phyloP scores from a whole-genome alignment of 106 monocot genomes.

The Vanilla planifolia region DNA sequence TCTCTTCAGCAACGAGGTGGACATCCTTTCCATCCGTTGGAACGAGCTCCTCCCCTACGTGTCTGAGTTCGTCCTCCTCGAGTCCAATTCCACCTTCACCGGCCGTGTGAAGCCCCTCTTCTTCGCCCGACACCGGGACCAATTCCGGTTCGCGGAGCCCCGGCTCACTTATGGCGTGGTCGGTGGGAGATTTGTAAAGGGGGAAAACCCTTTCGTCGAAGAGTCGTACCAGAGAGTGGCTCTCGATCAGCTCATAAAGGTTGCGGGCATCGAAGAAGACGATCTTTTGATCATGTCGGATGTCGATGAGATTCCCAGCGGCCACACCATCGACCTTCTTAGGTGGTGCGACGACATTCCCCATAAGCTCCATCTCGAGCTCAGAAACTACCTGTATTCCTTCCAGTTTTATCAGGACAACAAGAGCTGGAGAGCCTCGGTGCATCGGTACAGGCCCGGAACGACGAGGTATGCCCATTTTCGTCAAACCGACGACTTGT shows the following conservation, averaged over 20 bases:
- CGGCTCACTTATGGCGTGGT: slow-evolving; percentile 73
- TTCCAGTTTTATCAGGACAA: slow-evolving; percentile 74
- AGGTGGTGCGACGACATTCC: slow-evolving; percentile 89
- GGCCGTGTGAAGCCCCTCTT: slow-evolving; percentile 57
- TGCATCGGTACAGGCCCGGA: slow-evolving; percentile 54
- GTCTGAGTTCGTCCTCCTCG: slow-evolving; percentile 79
- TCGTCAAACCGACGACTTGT: slow-evolving; percentile 62
- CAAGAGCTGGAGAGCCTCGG: slow-evolving; percentile 88
- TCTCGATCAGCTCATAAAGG: slow-evolving; percentile 51
- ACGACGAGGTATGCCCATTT: slow-evolving; percentile 83
- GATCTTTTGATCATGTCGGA: slow-evolving; percentile 88
- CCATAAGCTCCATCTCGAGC: slow-evolving; percentile 61
- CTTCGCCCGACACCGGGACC: slow-evolving; percentile 44
- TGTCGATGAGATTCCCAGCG: slow-evolving; percentile 91
- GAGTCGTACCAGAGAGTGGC: slow-evolving; percentile 72
- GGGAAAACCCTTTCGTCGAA: slow-evolving; percentile 85
- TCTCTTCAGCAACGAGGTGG: slow-evolving; percentile 88
- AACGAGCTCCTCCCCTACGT: slow-evolving; percentile 78
- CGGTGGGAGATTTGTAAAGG: slow-evolving; percentile 67
- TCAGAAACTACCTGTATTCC: slow-evolving; percentile 81
- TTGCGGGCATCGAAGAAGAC: slow-evolving; percentile 66
- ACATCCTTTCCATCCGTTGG: slow-evolving; percentile 81
- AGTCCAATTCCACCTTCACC: slow-evolving; percentile 94
- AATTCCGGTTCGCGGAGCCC: slow-evolving; percentile 48
- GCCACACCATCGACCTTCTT: slow-evolving; percentile 74